A percentile compares a stretch with the other conserved stretches of the same genome.
phyloP scores from a whole-genome alignment of 202 grass and related monocot genomes.

The Hordeum pubiflorum region DNA sequence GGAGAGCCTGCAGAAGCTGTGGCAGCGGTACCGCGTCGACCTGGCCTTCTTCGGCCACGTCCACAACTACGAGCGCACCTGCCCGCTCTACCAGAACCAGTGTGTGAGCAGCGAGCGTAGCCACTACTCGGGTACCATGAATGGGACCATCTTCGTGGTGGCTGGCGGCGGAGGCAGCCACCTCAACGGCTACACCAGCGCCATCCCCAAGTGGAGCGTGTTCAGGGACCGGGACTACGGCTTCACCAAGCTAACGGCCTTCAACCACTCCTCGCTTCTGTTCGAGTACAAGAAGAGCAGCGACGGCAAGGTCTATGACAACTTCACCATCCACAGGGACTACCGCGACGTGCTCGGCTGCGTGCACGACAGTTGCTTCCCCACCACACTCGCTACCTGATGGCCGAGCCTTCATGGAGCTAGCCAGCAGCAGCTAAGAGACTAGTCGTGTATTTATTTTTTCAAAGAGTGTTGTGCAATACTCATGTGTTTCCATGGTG shows the following conservation, averaged over 20 bases:
- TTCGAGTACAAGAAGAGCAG: conserved; percentile 59
- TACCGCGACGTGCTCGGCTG: conserved; percentile 51
- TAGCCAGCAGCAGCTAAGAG: too few relatives aligned
- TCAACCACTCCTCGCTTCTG: conserved; percentile 55
- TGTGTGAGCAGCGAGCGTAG: not conserved
- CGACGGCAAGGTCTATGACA: conserved; percentile 41
- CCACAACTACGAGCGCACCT: conserved; percentile 90
- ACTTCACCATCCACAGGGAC: conserved; percentile 47
- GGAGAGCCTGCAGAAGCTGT: conserved; percentile 60
- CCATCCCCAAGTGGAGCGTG: conserved; percentile 42
- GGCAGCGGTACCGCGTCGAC: conserved; percentile 68
- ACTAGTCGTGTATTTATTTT: too few relatives aligned
- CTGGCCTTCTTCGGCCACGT: conserved; percentile 76
- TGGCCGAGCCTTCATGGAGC: not conserved
- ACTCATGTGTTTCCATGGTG: too few relatives aligned
- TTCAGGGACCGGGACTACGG: conserved; percentile 30
- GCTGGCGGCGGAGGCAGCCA: too few relatives aligned
- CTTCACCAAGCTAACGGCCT: conserved; percentile 56
- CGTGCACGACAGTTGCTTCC: conserved; percentile 46
- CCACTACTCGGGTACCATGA: too few relatives aligned
- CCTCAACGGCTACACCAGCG: not conserved
- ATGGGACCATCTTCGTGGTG: too few relatives aligned
- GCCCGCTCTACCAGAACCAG: conserved; percentile 59
- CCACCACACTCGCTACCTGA: conserved; percentile 31
- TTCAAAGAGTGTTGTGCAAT: too few relatives aligned